A percentile compares a stretch with the other conserved stretches of the same genome.
These are phyloP conservation scores for Magnusiomyces fungicola DNA, from an alignment of 1,139 yeast genomes.

Conservation along the genomic window DNA sequence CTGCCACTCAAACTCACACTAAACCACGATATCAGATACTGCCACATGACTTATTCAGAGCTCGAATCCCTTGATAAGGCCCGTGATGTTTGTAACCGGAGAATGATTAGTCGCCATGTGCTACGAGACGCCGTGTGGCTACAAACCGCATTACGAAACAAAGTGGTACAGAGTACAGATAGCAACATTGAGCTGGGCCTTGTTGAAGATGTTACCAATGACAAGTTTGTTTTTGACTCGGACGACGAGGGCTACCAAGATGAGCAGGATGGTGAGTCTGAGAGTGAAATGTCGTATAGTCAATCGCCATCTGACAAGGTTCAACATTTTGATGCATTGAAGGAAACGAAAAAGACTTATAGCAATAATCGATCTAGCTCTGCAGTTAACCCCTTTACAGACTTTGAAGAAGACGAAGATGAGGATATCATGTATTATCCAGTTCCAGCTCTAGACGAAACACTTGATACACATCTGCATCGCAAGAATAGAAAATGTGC, in stretches of 20 bases:
- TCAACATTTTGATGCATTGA: background rate
- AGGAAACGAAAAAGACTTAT: too few relatives aligned
- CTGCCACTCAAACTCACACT: conserved; percentile 30
- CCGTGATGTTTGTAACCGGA: conserved; percentile 32
- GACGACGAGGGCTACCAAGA: background rate
- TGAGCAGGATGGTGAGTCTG: conserved; percentile 1
- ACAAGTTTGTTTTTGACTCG: background rate
- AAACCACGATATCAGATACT: conserved; percentile 39
- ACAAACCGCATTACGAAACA: conserved; percentile 37
- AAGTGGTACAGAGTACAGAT: conserved; percentile 26
- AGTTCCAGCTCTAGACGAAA: conserved; percentile 21
- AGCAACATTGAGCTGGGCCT: conserved; percentile 16
- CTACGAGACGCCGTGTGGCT: conserved; percentile 44
- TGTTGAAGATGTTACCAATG: conserved; percentile 15
- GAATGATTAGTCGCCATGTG: conserved; percentile 34
- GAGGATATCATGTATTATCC: conserved; percentile 16
- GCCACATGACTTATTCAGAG: conserved; percentile 42
- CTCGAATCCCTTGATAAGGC: conserved; percentile 38
- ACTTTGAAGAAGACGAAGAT: conserved; percentile 15
- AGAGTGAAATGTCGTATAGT: background rate
- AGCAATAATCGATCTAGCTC: background rate
- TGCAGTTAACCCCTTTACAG: background rate
- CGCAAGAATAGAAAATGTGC: background rate
- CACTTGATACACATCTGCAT: conserved; percentile 14
- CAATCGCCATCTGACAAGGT: conserved; percentile 1